phyloP scores from a whole-genome alignment of 2,329 filamentous ascomycete species.

The Calonectria honghensis region DNA sequence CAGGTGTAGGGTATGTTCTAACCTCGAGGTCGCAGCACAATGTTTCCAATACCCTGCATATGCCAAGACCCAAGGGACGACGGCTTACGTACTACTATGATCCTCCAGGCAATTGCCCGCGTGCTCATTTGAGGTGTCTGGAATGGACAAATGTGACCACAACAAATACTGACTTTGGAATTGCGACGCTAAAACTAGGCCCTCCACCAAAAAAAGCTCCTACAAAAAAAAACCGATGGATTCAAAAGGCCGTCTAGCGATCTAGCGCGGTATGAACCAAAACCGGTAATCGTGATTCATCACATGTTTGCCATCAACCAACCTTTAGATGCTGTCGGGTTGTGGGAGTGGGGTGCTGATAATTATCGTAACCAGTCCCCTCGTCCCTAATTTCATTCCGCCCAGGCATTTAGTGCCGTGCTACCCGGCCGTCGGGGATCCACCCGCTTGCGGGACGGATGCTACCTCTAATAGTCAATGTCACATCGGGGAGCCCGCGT shows the following conservation, averaged over 20 bases:
- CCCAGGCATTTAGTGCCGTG: constrained; percentile 26
- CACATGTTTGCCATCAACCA: not conserved
- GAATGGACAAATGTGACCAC: not conserved
- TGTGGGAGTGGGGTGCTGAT: constrained; percentile 12
- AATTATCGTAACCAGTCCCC: constrained; percentile 26
- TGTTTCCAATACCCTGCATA: constrained; percentile 1
- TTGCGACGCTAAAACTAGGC: too few relatives aligned
- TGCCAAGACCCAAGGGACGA: constrained; percentile 11
- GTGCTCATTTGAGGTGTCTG: constrained; percentile 15
- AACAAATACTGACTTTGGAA: not conserved
- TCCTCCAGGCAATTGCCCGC: constrained; percentile 24
- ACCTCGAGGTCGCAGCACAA: not conserved
- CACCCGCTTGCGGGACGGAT: constrained; percentile 39
- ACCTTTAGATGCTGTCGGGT: not conserved
- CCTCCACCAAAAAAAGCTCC: too few relatives aligned
- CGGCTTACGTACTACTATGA: not conserved
- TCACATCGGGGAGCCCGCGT: constrained; percentile 33
- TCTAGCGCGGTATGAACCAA: not conserved
- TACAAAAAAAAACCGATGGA: too few relatives aligned
- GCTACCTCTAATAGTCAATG: constrained; percentile 41
- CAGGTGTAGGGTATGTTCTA: not conserved
- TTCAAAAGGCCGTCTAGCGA: not conserved
- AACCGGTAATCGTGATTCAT: not conserved
- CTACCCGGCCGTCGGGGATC: constrained; percentile 36
- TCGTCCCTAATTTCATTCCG: constrained; percentile 28